A percentile compares a stretch with the other conserved stretches of the same genome.
Conservation (phyloP, 371 early-diverging fungal genomes). For the Blastocladiella emersonii region DNA sequence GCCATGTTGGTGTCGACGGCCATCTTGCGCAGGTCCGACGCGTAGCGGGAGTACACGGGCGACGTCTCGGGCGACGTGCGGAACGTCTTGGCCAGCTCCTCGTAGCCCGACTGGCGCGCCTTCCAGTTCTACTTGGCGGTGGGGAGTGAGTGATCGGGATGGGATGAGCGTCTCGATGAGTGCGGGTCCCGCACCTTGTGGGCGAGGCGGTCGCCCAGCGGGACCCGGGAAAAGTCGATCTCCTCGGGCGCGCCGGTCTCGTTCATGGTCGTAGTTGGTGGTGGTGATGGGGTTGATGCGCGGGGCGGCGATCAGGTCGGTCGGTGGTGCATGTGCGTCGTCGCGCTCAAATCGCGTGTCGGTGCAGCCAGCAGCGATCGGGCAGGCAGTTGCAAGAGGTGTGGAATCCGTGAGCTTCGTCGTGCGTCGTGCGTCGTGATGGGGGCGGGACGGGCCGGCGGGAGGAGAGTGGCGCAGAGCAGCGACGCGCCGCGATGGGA, state of each 20-base stretch:
- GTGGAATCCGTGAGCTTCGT: too few relatives aligned
- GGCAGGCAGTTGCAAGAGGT: too few relatives aligned
- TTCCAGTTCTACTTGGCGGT: slow-evolving; percentile 78
- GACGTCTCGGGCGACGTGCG: slow-evolving; percentile 43
- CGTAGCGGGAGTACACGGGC: slow-evolving; percentile 52
- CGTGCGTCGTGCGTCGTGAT: too few relatives aligned
- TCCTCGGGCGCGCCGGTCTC: slow-evolving; percentile 10
- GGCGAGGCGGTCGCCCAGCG: slow-evolving; percentile 16
- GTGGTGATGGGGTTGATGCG: too few relatives aligned
- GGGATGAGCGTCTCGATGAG: too few relatives aligned
- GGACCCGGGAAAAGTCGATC: slow-evolving; percentile 18
- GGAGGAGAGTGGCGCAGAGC: too few relatives aligned
- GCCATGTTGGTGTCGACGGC: slow-evolving; percentile 75
- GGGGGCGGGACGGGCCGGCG: too few relatives aligned
- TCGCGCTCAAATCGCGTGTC: too few relatives aligned
- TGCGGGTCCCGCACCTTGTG: slow-evolving; percentile 19
- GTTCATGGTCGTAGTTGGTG: not conserved
- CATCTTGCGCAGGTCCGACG: slow-evolving; percentile 57
- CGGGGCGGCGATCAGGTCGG: too few relatives aligned
- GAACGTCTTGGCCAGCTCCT: slow-evolving; percentile 58
- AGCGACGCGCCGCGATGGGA: too few relatives aligned
- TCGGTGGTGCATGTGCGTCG: not conserved
- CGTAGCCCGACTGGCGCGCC: slow-evolving; percentile 76
- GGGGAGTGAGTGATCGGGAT: too few relatives aligned
- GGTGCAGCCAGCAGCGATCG: too few relatives aligned